Base-by-base conservation (phyloP, 2,329 filamentous ascomycete species). In the Thielaviopsis musarum region DNA sequence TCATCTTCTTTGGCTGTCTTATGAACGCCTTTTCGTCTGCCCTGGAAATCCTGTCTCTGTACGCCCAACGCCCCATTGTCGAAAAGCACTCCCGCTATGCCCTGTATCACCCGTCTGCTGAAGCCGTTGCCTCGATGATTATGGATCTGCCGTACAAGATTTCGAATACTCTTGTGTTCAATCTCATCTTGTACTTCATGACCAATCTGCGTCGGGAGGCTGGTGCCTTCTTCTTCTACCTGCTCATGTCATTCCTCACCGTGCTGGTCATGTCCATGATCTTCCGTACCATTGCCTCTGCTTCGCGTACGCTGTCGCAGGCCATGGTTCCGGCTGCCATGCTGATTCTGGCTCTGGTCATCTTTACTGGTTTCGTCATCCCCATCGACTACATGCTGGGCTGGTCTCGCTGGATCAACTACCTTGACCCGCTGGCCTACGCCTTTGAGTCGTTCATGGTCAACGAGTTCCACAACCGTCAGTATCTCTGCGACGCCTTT, bases 71-170 rank as follows among this genome's bases (percentile, higher is more conserved):
- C 45, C 86, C 87, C 1, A 95, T 95, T 66, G 88, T 96, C 62
- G 89, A 95, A 68, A 95, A 95, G 69, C 91, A 96, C 66, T 74
- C 78, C 59, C 82, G 86, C 61, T 95, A 95, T 68, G 89, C 90
- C 19, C 77, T 95, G 19, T 95, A 95, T 66, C 91, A 95, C 66
- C 89, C 91, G 0, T 90, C 86, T 10, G 86, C 89, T 17, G 90
- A 96, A 75, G 88, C 89, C n/a, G 77, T 88, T 61, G 82, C 87
- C 0, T 93, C 87, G 10, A 93, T 95, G 85, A 71, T 95, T 30
- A 85, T 81, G 63, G 91, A 96, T 66, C 72, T 95, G 71, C 91
- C 91, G 0, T 88, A 88, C 71, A 95, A 93, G 70, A 71, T 94
- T 9, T 45, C 71, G n/a, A 91, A 91, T 65, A 73, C 81, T 1